Conservation (phyloP, 2,329 filamentous ascomycete species). For the Phialophora macrospora region DNA sequence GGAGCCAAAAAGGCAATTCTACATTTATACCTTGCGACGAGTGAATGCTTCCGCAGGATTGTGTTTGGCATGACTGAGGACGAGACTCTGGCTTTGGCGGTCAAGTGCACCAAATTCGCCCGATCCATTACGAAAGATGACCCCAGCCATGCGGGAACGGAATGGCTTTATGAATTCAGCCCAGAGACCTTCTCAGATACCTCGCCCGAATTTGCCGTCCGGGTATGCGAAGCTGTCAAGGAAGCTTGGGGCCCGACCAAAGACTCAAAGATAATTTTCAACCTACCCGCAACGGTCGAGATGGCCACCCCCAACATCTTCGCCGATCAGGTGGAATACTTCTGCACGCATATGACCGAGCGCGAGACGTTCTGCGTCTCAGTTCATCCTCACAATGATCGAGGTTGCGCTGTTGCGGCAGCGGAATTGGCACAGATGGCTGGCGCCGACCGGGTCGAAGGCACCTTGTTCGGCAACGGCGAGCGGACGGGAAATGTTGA, state of each 20-base stretch:
- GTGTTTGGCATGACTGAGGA: constrained; percentile 88
- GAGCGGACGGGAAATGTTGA: constrained; percentile 96
- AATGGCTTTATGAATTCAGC: constrained; percentile 59
- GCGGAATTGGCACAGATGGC: constrained; percentile 96
- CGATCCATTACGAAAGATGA: constrained; percentile 86
- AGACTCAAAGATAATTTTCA: constrained; percentile 86
- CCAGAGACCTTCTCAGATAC: constrained; percentile 82
- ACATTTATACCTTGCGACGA: constrained; percentile 95
- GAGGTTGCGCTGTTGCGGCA: constrained; percentile 86
- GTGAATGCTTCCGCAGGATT: constrained; percentile 89
- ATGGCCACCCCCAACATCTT: constrained; percentile 94
- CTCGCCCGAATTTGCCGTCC: constrained; percentile 77
- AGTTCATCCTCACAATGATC: constrained; percentile 92
- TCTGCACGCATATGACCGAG: constrained; percentile 82
- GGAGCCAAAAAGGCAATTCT: constrained; percentile 93
- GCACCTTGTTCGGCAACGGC: constrained; percentile 91
- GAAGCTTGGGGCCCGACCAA: constrained; percentile 83
- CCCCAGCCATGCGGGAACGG: constrained; percentile 60
- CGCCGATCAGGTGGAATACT: constrained; percentile 95
- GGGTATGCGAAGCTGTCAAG: constrained; percentile 92
- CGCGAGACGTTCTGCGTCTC: constrained; percentile 87
- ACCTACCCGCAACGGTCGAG: constrained; percentile 94
- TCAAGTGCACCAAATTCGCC: constrained; percentile 83
- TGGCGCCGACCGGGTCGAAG: constrained; percentile 90
- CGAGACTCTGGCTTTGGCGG: constrained; percentile 78